Conservation (phyloP, 1,139 yeast species). For the Kazachstania sp. region DNA sequence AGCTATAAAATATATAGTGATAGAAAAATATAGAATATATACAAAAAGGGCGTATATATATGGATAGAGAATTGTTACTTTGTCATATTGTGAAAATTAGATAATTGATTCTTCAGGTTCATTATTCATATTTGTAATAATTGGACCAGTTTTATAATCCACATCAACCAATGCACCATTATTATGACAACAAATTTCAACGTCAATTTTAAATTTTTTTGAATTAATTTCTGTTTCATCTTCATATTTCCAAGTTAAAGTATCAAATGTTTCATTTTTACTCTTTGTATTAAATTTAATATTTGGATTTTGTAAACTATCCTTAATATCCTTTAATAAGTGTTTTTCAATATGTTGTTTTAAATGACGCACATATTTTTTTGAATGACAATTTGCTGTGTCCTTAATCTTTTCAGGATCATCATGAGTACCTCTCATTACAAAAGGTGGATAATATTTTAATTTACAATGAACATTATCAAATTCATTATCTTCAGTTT, state of each 20-base stretch:
- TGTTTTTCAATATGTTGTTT: constrained; percentile 70
- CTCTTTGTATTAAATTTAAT: constrained; percentile 46
- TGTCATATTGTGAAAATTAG: not conserved
- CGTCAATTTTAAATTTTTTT: constrained; percentile 45
- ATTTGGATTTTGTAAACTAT: constrained; percentile 45
- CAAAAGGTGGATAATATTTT: constrained; percentile 64
- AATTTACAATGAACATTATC: constrained; percentile 61
- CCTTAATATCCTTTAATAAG: constrained; percentile 55
- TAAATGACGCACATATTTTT: constrained; percentile 64
- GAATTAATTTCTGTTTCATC: constrained; percentile 42
- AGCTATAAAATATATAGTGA: not conserved
- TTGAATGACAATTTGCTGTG: constrained; percentile 61
- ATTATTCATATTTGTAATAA: constrained; percentile 23
- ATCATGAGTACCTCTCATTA: constrained; percentile 56
- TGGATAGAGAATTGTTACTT: no score
- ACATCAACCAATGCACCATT: constrained; percentile 55
- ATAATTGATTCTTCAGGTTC: constrained; percentile 12
- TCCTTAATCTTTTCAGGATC: constrained; percentile 67
- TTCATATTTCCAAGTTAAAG: constrained; percentile 46
- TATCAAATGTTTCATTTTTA: constrained; percentile 40
- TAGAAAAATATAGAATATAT: not conserved
- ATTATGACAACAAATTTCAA: constrained; percentile 50
- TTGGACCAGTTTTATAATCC: constrained; percentile 41
- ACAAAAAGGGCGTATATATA: no score
- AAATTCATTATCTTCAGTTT: constrained; percentile 68